phyloP scores from a whole-genome alignment of 2,329 filamentous ascomycete genomes.

The Ciborinia camelliae region DNA sequence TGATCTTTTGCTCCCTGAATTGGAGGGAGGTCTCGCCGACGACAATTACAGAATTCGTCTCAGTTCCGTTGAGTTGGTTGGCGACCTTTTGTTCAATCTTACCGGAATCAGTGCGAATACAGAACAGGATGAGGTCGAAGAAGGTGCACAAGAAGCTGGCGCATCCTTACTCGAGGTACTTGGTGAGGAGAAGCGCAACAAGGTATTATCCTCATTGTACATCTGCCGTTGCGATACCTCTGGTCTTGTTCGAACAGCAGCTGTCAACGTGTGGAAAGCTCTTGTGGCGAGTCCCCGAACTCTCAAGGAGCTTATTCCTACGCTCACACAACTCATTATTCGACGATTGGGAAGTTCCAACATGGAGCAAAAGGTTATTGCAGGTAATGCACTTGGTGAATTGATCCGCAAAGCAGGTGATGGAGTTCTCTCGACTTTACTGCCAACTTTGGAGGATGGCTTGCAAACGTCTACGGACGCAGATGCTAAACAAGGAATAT shows the following conservation, averaged over 20 bases:
- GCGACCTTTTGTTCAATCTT: conserved; percentile 94
- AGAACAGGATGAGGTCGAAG: conserved; percentile 75
- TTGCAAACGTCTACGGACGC: conserved; percentile 83
- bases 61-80: conserved; percentile 95
- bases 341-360: conserved; percentile 90
- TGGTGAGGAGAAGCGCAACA: conserved; percentile 94
- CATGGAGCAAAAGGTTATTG: conserved; percentile 98
- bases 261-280: conserved; percentile 94
- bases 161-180: conserved; percentile 91
- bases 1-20: conserved; percentile 86
- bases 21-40: conserved; percentile 94
- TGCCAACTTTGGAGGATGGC: conserved; percentile 90
- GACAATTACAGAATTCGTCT: conserved; percentile 97
- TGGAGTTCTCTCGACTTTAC: conserved; percentile 78
- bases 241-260: conserved; percentile 81
- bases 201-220: conserved; percentile 93
- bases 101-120: conserved; percentile 87
- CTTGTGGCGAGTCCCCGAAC: conserved; percentile 88
- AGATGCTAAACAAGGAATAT: conserved; percentile 95
- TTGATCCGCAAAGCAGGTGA: conserved; percentile 96
- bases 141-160: conserved; percentile 77
- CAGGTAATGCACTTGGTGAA: conserved; percentile 92
- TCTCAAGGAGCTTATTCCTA: conserved; percentile 92
- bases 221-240: conserved; percentile 98
- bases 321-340: conserved; percentile 91